These are phyloP conservation scores for Talaromyces funiculosus DNA, from an alignment of 2,329 filamentous ascomycete species.

Conservation along the genomic window DNA sequence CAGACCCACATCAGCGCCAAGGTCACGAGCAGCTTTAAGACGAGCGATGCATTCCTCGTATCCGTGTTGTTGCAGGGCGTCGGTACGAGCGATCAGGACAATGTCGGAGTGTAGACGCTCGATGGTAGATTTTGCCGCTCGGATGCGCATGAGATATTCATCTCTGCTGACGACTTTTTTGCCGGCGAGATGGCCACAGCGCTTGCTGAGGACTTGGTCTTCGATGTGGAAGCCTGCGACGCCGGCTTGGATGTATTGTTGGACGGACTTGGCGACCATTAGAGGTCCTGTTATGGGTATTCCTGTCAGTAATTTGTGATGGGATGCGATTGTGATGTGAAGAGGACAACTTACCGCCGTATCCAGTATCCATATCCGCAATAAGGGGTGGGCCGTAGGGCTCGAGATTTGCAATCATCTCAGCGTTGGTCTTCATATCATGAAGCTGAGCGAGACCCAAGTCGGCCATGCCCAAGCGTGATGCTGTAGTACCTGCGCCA, in stretches of 20 bases:
- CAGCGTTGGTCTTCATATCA: conserved; percentile 53
- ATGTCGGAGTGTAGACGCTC: conserved; percentile 35
- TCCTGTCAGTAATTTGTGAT: neutral
- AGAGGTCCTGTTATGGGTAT: conserved; percentile 39
- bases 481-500: conserved; percentile 47
- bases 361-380: conserved; percentile 52
- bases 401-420: conserved; percentile 50
- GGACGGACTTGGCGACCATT: conserved; percentile 46
- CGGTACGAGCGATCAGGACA: conserved; percentile 42
- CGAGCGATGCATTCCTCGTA: conserved; percentile 37
- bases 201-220: conserved; percentile 48
- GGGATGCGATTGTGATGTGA: neutral
- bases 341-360: conserved; percentile 29
- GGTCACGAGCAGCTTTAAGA: conserved; percentile 34
- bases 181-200: conserved; percentile 37
- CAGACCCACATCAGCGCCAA: conserved; percentile 40
- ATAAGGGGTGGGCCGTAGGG: conserved; percentile 45
- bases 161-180: conserved; percentile 35
- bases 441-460: conserved; percentile 47
- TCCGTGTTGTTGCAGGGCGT: conserved; percentile 27
- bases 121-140: conserved; percentile 25
- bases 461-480: conserved; percentile 46
- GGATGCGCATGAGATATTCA: conserved; percentile 33
- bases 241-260: conserved; percentile 48
- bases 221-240: conserved; percentile 55